These are phyloP conservation scores for Syzygium aqueum DNA, from an alignment of 345 rosid genomes.

Conservation along the genomic window DNA sequence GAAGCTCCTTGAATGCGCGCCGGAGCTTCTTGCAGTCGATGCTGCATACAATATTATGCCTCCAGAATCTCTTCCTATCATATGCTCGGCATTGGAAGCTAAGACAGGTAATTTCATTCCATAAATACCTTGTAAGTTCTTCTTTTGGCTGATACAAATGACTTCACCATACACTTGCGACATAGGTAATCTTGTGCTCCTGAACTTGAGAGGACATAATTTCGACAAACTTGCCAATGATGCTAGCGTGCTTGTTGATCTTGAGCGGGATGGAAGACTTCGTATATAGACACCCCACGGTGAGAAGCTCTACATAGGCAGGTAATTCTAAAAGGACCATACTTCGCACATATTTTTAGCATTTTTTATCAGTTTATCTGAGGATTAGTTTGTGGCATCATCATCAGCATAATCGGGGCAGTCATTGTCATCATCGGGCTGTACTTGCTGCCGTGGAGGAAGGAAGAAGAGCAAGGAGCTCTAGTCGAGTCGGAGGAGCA, in stretches of 20 bases:
- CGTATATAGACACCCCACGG: constrained; percentile 34
- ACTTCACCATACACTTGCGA: background rate
- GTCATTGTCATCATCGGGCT: too few species aligned
- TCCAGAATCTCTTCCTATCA: constrained; percentile 39
- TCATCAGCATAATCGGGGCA: too few species aligned
- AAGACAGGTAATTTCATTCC: constrained; percentile 31
- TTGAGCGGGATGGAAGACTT: constrained; percentile 50
- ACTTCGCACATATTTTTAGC: too few species aligned
- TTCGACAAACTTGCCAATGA: constrained; percentile 28
- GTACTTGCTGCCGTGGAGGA: too few species aligned
- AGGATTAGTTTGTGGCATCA: too few species aligned
- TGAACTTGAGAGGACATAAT: constrained; percentile 72
- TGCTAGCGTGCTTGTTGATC: constrained; percentile 35
- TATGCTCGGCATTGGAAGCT: constrained; percentile 47
- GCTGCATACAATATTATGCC: constrained; percentile 80
- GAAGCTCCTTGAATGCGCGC: constrained; percentile 46
- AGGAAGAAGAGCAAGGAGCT: too few species aligned
- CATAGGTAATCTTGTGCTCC: constrained; percentile 42
- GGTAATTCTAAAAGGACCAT: too few species aligned
- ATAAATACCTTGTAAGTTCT: too few species aligned
- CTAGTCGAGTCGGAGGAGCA: too few species aligned
- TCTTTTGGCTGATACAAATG: background rate
- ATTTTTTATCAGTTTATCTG: too few species aligned
- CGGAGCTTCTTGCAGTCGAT: constrained; percentile 41
- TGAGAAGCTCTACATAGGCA: too few species aligned